Evolutionary conservation across 73 alveolate genomes (phyloP).

Genomic region (Symbiodinium natans): DNA sequence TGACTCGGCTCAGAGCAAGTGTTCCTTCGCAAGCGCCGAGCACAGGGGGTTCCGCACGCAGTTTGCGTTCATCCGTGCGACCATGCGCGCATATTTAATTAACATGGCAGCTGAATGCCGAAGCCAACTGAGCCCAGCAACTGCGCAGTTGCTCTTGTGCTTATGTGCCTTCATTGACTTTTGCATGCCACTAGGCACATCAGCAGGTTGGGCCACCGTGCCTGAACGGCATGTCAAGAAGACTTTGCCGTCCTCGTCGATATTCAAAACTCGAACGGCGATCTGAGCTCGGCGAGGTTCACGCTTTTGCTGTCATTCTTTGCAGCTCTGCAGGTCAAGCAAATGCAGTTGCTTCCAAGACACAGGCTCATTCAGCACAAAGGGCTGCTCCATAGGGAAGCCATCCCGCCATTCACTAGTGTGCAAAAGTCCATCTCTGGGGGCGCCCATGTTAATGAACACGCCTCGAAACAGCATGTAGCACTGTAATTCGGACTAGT

Average conservation of each 20-base stretch:
- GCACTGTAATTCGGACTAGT: background rate
- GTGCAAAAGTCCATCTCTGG: conserved; percentile 53
- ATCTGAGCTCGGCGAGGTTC: background rate
- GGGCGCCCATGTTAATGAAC: conserved; percentile 57
- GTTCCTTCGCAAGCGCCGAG: too few relatives aligned
- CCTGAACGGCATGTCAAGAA: conserved; percentile 5
- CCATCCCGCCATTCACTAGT: conserved; percentile 75
- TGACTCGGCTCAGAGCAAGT: too few relatives aligned
- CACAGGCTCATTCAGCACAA: conserved; percentile 24
- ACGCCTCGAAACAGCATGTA: conserved; percentile 55
- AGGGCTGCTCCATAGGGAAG: conserved; percentile 59
- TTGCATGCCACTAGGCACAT: too few relatives aligned
- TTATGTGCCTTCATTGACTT: too few relatives aligned
- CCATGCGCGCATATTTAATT: too few relatives aligned
- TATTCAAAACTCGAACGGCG: background rate
- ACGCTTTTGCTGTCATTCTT: too few relatives aligned
- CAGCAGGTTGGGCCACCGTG: background rate
- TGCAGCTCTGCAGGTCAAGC: background rate
- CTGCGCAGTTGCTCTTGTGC: too few relatives aligned
- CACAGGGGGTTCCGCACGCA: too few relatives aligned
- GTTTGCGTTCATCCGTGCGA: too few relatives aligned
- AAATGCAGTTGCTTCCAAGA: background rate
- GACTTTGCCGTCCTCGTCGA: background rate
- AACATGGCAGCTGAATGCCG: too few relatives aligned
- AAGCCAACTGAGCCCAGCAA: too few relatives aligned